Percentiles rank a stretch among this genome's conserved stretches.
These are phyloP conservation scores for Chlorella sp. DNA, from an alignment of 139 green algal species.

Conservation along the genomic window DNA sequence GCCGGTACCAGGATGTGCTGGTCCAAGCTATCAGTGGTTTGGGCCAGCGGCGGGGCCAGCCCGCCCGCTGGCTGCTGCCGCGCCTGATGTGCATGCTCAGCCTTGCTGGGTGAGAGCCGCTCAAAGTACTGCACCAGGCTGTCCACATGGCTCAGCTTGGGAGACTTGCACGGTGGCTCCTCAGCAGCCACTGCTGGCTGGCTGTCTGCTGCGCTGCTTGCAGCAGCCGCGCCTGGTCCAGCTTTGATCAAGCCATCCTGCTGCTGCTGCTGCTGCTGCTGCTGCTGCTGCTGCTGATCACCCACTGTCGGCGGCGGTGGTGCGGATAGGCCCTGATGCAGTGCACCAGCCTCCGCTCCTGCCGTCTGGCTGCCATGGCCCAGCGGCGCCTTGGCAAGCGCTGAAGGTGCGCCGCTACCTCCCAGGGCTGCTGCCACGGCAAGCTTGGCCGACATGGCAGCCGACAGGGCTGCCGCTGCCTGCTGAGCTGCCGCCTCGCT, in stretches of 20 bases:
- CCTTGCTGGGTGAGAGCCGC: not conserved
- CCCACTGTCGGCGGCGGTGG: too few relatives aligned
- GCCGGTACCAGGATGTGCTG: too few relatives aligned
- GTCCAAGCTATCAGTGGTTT: too few relatives aligned
- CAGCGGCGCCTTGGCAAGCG: too few relatives aligned
- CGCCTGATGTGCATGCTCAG: too few relatives aligned
- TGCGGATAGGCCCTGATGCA: too few relatives aligned
- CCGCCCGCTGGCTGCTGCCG: too few relatives aligned
- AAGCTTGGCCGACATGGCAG: not conserved
- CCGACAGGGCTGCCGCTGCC: not conserved
- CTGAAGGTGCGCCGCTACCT: too few relatives aligned
- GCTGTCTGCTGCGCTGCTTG: not conserved
- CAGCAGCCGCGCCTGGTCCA: not conserved
- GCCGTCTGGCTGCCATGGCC: too few relatives aligned
- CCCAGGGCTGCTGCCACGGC: not conserved
- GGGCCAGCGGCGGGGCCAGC: too few relatives aligned
- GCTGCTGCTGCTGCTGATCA: too few relatives aligned
- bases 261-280: not conserved
- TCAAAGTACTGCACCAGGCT: conserved; percentile 27
- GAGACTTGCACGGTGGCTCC: not conserved
- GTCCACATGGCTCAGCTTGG: not conserved
- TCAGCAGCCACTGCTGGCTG: not conserved
- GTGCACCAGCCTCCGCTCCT: too few relatives aligned
- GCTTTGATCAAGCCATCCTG: not conserved
- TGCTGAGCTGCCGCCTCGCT: not conserved